phyloP scores from a whole-genome alignment of 306 rosid species.

The Alnus rubra region DNA sequence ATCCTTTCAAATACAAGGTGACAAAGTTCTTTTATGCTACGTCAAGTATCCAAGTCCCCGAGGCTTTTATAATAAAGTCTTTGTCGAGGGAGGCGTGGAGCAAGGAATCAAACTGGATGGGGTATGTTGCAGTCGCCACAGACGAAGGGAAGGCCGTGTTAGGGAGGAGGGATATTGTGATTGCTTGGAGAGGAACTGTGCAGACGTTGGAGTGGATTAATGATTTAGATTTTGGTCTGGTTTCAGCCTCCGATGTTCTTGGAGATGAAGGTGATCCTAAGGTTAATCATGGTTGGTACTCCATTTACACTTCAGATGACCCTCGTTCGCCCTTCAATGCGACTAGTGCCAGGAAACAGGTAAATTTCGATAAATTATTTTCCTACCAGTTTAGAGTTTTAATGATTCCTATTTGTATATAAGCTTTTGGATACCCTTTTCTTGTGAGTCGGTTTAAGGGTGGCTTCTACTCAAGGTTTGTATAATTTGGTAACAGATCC shows the following conservation, averaged over 20 bases:
- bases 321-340: constrained; percentile 32
- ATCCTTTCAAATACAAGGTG: constrained; percentile 46
- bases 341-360: constrained; percentile 66
- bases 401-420: no score
- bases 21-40: constrained; percentile 73
- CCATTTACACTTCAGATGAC: constrained; percentile 62
- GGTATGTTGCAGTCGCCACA: constrained; percentile 73
- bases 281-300: constrained; percentile 72
- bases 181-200: constrained; percentile 89
- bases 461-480: no score
- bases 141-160: constrained; percentile 64
- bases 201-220: constrained; percentile 70
- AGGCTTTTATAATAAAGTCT: constrained; percentile 66
- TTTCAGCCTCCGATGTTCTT: constrained; percentile 42
- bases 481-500: background rate
- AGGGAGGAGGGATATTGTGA: constrained; percentile 86
- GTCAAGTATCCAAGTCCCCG: constrained; percentile 55
- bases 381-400: background rate
- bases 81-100: constrained; percentile 93
- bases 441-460: no score
- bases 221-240: constrained; percentile 45
- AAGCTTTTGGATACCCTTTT: no score
- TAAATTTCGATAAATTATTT: background rate
- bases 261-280: constrained; percentile 32
- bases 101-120: constrained; percentile 91